Conservation (phyloP, 2,329 filamentous ascomycete species). For the Sphaceloma murrayae region DNA sequence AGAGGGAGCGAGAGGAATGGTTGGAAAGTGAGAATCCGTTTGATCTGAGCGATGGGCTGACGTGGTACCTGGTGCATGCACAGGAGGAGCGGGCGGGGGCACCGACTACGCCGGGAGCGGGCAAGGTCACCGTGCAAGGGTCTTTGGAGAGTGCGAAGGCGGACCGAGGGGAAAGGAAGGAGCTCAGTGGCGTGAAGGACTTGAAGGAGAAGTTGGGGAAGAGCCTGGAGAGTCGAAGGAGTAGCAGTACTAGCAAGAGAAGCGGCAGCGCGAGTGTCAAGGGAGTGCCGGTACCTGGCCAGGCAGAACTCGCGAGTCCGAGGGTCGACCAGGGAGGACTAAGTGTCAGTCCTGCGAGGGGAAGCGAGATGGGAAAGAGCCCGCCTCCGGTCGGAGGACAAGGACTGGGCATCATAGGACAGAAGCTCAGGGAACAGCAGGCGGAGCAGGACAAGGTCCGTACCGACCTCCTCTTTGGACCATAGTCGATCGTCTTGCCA, state of each 20-base stretch:
- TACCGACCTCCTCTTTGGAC: conserved; percentile 37
- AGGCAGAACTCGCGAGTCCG: conserved; percentile 40
- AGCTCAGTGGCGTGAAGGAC: conserved; percentile 39
- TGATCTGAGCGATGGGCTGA: conserved; percentile 83
- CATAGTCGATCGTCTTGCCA: conserved; percentile 23
- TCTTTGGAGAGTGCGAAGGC: conserved; percentile 6
- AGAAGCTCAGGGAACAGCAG: background rate
- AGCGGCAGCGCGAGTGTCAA: conserved; percentile 40
- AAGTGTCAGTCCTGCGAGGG: conserved; percentile 7
- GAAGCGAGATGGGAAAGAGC: background rate
- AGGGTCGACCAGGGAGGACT: conserved; percentile 52
- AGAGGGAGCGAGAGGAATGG: conserved; percentile 15
- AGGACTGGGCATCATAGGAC: background rate
- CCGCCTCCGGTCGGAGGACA: background rate
- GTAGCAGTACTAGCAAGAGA: conserved; percentile 77
- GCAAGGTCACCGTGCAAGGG: conserved; percentile 67
- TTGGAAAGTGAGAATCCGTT: conserved; percentile 90
- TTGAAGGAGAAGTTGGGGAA: conserved; percentile 47
- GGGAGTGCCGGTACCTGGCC: conserved; percentile 13
- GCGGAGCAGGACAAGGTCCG: conserved; percentile 35
- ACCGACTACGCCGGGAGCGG: conserved; percentile 82
- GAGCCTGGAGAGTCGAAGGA: conserved; percentile 83
- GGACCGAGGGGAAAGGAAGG: conserved; percentile 44
- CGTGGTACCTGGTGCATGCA: conserved; percentile 94
- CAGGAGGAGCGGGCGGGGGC: conserved; percentile 76